Percentiles rank a stretch among this genome's conserved stretches.
phyloP scores from a whole-genome alignment of 495 filamentous ascomycete genomes.

The Copromyces sp. region DNA sequence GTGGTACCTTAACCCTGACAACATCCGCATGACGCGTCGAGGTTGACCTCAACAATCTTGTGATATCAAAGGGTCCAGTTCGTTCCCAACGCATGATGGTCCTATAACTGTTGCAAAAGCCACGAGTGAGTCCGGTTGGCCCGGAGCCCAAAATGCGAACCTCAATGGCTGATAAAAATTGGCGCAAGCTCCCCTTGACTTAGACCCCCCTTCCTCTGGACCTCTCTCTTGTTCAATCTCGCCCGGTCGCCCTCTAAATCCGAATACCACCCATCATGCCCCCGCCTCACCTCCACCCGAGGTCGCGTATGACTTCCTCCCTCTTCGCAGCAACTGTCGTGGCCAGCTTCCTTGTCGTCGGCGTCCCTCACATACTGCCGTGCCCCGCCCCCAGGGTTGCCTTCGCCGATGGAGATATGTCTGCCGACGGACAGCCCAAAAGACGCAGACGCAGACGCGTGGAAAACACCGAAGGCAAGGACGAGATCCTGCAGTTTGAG shows the following conservation, averaged over 20 bases:
- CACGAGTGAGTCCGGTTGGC: background rate
- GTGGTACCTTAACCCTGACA: background rate
- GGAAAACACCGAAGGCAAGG: slow-evolving; percentile 21
- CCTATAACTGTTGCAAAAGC: background rate
- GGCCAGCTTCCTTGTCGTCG: slow-evolving; percentile 86
- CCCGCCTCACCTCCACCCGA: slow-evolving; percentile 83
- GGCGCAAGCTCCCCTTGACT: slow-evolving; percentile 2
- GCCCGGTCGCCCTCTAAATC: background rate
- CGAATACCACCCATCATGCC: slow-evolving; percentile 49
- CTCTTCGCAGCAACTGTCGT: slow-evolving; percentile 91
- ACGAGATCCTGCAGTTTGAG: slow-evolving; percentile 28
- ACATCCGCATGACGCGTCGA: background rate
- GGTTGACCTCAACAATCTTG: background rate
- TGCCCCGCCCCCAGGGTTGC: slow-evolving; percentile 76
- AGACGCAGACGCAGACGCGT: slow-evolving; percentile 33
- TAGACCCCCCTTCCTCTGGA: background rate
- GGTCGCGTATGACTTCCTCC: slow-evolving; percentile 79
- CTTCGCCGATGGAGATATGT: slow-evolving; percentile 58
- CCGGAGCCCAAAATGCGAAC: background rate
- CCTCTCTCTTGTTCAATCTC: background rate
- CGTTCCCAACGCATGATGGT: background rate
- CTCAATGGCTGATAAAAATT: slow-evolving; percentile 5
- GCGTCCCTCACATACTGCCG: slow-evolving; percentile 81
- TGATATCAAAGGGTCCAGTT: background rate
- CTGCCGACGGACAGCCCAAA: slow-evolving; percentile 36